Evolutionary conservation across 2,329 filamentous ascomycete species (phyloP).

Genomic region (Aschersonia sp.): DNA sequence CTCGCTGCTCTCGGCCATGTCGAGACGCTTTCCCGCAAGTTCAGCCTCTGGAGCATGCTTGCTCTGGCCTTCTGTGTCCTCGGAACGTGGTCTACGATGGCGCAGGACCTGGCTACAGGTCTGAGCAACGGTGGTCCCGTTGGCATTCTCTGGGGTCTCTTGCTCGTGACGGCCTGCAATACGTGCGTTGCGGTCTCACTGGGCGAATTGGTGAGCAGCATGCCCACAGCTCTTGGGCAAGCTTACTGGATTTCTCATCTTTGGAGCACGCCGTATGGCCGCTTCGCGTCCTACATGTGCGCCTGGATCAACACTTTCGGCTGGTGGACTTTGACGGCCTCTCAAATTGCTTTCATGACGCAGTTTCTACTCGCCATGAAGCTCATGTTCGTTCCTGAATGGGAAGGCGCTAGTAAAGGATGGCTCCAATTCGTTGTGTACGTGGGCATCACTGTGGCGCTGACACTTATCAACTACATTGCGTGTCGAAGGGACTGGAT

Average conservation of each 20-base stretch:
- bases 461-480: constrained; percentile 35
- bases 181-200: constrained; percentile 38
- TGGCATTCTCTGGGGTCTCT: constrained; percentile 38
- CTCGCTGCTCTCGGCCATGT: constrained; percentile 25
- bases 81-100: constrained; percentile 43
- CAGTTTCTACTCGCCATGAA: constrained; percentile 43
- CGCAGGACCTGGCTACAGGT: constrained; percentile 30
- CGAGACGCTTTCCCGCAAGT: constrained; percentile 27
- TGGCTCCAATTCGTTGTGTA: constrained; percentile 43
- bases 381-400: constrained; percentile 33
- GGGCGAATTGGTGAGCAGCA: constrained; percentile 40
- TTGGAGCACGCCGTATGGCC: constrained; percentile 23
- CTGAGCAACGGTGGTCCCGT: constrained; percentile 39
- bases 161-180: constrained; percentile 36
- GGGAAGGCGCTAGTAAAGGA: constrained; percentile 26
- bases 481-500: constrained; percentile 27
- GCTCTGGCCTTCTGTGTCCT: constrained; percentile 41
- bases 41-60: constrained; percentile 40
- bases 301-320: constrained; percentile 47
- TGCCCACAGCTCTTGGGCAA: constrained; percentile 46
- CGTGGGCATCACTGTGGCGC: constrained; percentile 28
- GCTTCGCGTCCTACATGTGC: constrained; percentile 39
- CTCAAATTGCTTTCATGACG: constrained; percentile 42
- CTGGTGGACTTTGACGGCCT: constrained; percentile 42
- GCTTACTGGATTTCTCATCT: constrained; percentile 35